Percentiles rank a stretch among this genome's conserved stretches.
phyloP scores from a whole-genome alignment of 1,284 basidiomycete species.

The Rugosomyces carneus region DNA sequence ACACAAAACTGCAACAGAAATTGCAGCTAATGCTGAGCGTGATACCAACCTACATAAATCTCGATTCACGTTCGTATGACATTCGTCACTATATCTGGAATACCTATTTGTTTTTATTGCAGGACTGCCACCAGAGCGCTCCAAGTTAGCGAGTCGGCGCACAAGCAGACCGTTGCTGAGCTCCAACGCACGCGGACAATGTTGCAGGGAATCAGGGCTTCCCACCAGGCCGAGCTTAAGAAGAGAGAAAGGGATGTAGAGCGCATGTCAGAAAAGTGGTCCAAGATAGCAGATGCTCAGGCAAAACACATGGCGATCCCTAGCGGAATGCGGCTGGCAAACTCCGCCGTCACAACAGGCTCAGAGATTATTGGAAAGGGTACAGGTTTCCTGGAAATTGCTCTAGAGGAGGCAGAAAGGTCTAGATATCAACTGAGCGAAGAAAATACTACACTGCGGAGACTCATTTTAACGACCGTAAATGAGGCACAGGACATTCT shows the following conservation, averaged over 20 bases:
- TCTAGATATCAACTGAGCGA: conserved; percentile 60
- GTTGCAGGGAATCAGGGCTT: conserved; percentile 58
- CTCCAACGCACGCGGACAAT: conserved; percentile 61
- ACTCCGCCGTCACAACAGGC: conserved; percentile 45
- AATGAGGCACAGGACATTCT: conserved; percentile 63
- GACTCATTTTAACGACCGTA: conserved; percentile 60
- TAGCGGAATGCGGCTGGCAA: conserved; percentile 52
- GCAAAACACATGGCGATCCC: conserved; percentile 39
- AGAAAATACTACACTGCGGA: conserved; percentile 67
- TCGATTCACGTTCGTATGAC: conserved; percentile 52
- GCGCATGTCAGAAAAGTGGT: conserved; percentile 71
- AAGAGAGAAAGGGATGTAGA: conserved; percentile 80
- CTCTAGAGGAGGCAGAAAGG: conserved; percentile 69
- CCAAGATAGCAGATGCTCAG: conserved; percentile 65
- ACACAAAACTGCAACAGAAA: conserved; percentile 49
- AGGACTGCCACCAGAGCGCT: conserved; percentile 52
- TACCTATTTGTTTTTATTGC: conserved; percentile 2
- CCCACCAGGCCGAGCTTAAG: conserved; percentile 71
- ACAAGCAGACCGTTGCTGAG: conserved; percentile 63
- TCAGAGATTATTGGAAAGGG: conserved; percentile 42
- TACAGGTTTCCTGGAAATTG: conserved; percentile 58
- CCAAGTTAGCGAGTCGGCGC: conserved; percentile 53
- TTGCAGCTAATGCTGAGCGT: conserved; percentile 62
- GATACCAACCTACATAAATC: conserved; percentile 72
- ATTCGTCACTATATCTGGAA: neutral